These are phyloP conservation scores for Cubamyces lactineus DNA, from an alignment of 768 basidiomycete genomes.

Conservation along the genomic window DNA sequence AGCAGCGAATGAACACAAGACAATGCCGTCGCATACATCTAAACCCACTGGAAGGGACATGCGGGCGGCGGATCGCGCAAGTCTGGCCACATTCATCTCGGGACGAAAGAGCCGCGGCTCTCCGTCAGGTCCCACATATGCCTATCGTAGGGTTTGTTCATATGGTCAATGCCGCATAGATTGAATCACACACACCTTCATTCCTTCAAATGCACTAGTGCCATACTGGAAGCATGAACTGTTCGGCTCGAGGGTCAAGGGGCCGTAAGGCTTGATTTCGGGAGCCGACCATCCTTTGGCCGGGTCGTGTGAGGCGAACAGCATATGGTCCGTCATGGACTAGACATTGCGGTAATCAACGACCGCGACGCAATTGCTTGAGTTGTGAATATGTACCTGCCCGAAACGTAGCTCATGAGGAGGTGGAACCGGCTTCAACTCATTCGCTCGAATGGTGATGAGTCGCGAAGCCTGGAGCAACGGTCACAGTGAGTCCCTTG, in stretches of 20 bases:
- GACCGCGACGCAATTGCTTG: too few species aligned
- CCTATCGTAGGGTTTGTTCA: constrained; percentile 42
- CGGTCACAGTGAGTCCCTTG: neutral
- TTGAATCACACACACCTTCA: constrained; percentile 52
- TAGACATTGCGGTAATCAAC: constrained; percentile 27
- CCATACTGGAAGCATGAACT: constrained; percentile 63
- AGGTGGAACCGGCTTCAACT: constrained; percentile 53
- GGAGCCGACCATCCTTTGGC: constrained; percentile 69
- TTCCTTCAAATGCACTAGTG: constrained; percentile 61
- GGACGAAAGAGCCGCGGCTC: constrained; percentile 80
- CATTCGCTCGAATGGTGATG: constrained; percentile 46
- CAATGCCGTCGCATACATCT: neutral
- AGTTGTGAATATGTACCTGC: constrained; percentile 41
- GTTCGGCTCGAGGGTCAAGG: constrained; percentile 58
- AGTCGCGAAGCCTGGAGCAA: constrained; percentile 56
- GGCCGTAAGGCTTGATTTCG: constrained; percentile 72
- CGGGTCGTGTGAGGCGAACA: constrained; percentile 62
- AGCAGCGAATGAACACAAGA: neutral
- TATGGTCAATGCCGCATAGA: neutral
- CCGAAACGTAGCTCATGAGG: constrained; percentile 58
- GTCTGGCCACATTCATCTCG: constrained; percentile 82
- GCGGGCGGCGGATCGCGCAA: constrained; percentile 67
- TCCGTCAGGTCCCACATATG: constrained; percentile 70
- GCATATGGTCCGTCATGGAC: constrained; percentile 79
- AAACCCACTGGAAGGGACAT: constrained; percentile 67